A percentile compares a stretch with the other conserved stretches of the same genome.
phyloP scores from a whole-genome alignment of 345 rosid species.

The Raphanus sativus region DNA sequence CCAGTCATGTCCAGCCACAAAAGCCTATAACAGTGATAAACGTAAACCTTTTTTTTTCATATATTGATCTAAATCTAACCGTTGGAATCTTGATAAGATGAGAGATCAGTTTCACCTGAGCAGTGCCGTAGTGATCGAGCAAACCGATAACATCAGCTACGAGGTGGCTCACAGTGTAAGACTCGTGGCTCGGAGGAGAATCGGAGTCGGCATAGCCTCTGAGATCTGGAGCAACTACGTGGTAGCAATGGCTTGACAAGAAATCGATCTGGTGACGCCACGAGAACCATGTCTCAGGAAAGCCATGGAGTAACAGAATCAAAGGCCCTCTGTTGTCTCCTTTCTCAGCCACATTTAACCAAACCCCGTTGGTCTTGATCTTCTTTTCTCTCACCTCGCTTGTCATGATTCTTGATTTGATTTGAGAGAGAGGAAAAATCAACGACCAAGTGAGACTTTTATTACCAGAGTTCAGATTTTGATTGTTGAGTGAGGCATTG shows the following conservation, averaged over 20 bases:
- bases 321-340: slow-evolving; percentile 52
- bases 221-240: slow-evolving; percentile 65
- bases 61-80: not conserved
- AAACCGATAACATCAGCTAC: slow-evolving; percentile 57
- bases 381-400: slow-evolving; percentile 41
- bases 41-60: not conserved
- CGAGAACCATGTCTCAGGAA: slow-evolving; percentile 76
- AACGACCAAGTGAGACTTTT: slow-evolving; percentile 15
- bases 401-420: slow-evolving; percentile 14
- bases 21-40: slow-evolving; percentile 46
- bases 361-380: slow-evolving; percentile 52
- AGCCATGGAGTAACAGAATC: slow-evolving; percentile 64
- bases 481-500: not conserved
- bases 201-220: slow-evolving; percentile 67
- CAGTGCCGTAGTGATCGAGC: slow-evolving; percentile 51
- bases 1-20: slow-evolving; percentile 75
- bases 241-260: slow-evolving; percentile 61
- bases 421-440: not conserved
- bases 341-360: slow-evolving; percentile 56
- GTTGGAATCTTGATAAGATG: not conserved
- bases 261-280: slow-evolving; percentile 70
- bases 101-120: slow-evolving; percentile 42
- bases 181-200: slow-evolving; percentile 46
- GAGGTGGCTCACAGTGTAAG: slow-evolving; percentile 54
- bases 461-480: not conserved